Evolutionary conservation across 2,329 filamentous ascomycete species (phyloP).

Genomic region (Drechslerella coelobrocha): DNA sequence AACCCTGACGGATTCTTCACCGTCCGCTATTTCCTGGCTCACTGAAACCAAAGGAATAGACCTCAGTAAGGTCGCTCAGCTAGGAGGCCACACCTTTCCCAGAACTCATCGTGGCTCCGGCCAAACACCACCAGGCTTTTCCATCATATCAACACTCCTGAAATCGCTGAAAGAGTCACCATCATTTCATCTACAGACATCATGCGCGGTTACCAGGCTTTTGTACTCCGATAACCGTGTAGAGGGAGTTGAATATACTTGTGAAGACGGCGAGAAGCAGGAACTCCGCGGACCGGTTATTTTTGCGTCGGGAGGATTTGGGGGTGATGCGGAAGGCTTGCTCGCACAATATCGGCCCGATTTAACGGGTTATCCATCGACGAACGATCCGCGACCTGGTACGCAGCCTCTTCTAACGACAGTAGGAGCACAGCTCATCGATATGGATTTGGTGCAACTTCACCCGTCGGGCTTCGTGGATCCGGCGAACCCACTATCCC

Average conservation of each 20-base stretch:
- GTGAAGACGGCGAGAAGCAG: slow-evolving; percentile 56
- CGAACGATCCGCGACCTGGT: slow-evolving; percentile 67
- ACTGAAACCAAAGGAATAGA: slow-evolving; percentile 67
- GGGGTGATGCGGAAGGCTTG: slow-evolving; percentile 67
- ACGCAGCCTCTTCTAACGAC: slow-evolving; percentile 61
- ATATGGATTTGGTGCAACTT: slow-evolving; percentile 66
- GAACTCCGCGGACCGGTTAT: slow-evolving; percentile 65
- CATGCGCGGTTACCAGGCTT: slow-evolving; percentile 65
- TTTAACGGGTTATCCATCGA: slow-evolving; percentile 67
- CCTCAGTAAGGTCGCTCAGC: slow-evolving; percentile 65
- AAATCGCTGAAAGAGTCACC: slow-evolving; percentile 62
- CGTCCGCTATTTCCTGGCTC: slow-evolving; percentile 65
- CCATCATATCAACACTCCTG: slow-evolving; percentile 66
- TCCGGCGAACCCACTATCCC: slow-evolving; percentile 60
- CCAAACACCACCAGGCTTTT: slow-evolving; percentile 66
- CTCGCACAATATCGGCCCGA: slow-evolving; percentile 67
- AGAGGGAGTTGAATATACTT: slow-evolving; percentile 64
- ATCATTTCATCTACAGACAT: slow-evolving; percentile 64
- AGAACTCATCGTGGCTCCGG: slow-evolving; percentile 67
- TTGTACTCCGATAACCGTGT: slow-evolving; percentile 59
- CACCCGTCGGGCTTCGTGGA: slow-evolving; percentile 72
- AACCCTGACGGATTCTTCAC: slow-evolving; percentile 62
- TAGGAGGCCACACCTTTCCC: slow-evolving; percentile 67
- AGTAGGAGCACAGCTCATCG: slow-evolving; percentile 59
- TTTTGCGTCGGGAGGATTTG: slow-evolving; percentile 69